These are phyloP conservation scores for Chlorella sp. DNA, from an alignment of 139 green algal genomes.

Conservation along the genomic window DNA sequence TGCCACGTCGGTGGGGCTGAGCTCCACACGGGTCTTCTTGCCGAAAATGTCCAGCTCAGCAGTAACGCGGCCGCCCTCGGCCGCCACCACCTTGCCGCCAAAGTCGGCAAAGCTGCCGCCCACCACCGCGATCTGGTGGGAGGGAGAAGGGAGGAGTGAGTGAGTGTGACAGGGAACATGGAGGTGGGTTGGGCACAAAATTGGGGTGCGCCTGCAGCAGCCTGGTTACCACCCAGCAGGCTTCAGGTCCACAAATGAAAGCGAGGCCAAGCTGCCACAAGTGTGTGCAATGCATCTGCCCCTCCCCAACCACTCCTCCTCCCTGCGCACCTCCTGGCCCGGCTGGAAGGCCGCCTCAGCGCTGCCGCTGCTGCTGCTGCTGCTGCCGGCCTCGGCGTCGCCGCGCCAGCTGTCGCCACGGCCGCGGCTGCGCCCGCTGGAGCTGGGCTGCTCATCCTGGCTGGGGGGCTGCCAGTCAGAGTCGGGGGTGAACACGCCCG, in stretches of 20 bases:
- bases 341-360: constrained; percentile 15
- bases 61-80: constrained; percentile 3
- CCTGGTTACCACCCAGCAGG: too few species aligned
- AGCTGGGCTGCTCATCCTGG: background rate
- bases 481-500: background rate
- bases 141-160: background rate
- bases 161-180: too few species aligned
- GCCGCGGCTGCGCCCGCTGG: background rate
- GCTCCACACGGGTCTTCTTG: constrained; percentile 23
- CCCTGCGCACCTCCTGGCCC: constrained; percentile 14
- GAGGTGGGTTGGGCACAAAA: too few species aligned
- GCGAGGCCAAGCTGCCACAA: too few species aligned
- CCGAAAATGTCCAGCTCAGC: constrained; percentile 35
- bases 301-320: too few species aligned
- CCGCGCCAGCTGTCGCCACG: background rate
- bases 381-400: background rate
- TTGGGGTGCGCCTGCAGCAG: too few species aligned
- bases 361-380: background rate
- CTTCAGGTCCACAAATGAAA: too few species aligned
- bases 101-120: constrained; percentile 29
- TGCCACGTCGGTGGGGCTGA: constrained; percentile 1
- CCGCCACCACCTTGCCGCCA: constrained; percentile 17
- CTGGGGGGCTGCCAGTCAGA: background rate
- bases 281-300: too few species aligned
- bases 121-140: background rate